Conservation (phyloP, 2,329 filamentous ascomycete genomes). For the Cordyceps militaris region DNA sequence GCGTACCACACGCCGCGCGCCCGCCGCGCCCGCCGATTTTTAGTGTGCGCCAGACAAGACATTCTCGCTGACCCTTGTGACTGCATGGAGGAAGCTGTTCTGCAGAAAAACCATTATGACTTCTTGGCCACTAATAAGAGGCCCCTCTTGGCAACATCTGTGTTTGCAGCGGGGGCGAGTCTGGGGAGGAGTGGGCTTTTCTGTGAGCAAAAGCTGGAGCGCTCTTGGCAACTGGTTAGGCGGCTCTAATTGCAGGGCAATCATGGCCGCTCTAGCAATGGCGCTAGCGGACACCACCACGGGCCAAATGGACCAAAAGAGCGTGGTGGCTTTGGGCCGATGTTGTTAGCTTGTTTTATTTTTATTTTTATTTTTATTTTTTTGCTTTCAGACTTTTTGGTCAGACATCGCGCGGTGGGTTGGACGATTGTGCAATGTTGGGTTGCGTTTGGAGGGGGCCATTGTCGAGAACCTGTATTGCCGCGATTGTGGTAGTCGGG, state of each 20-base stretch:
- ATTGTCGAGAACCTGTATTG: too few relatives aligned
- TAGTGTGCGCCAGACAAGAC: conserved; percentile 5
- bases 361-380: too few relatives aligned
- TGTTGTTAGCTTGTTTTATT: not conserved
- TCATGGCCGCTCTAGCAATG: not conserved
- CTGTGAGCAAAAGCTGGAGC: not conserved
- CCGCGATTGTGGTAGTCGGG: too few relatives aligned
- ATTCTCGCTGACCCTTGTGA: too few relatives aligned
- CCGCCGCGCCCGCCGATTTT: not conserved
- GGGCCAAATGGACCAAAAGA: conserved; percentile 6
- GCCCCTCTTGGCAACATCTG: too few relatives aligned
- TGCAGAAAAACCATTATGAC: too few relatives aligned
- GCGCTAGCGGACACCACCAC: conserved; percentile 4
- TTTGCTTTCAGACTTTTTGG: not conserved
- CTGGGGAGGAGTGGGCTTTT: not conserved
- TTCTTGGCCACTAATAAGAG: too few relatives aligned
- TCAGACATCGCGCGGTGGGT: too few relatives aligned
- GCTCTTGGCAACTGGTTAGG: too few relatives aligned
- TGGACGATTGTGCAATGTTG: too few relatives aligned
- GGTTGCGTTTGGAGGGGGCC: too few relatives aligned
- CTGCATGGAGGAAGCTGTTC: too few relatives aligned
- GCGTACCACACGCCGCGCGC: not conserved
- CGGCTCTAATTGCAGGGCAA: not conserved
- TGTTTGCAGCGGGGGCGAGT: not conserved
- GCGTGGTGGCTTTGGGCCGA: not conserved